These are phyloP conservation scores for Chlorella vulgaris DNA, from an alignment of 139 green algal species.

Conservation along the genomic window DNA sequence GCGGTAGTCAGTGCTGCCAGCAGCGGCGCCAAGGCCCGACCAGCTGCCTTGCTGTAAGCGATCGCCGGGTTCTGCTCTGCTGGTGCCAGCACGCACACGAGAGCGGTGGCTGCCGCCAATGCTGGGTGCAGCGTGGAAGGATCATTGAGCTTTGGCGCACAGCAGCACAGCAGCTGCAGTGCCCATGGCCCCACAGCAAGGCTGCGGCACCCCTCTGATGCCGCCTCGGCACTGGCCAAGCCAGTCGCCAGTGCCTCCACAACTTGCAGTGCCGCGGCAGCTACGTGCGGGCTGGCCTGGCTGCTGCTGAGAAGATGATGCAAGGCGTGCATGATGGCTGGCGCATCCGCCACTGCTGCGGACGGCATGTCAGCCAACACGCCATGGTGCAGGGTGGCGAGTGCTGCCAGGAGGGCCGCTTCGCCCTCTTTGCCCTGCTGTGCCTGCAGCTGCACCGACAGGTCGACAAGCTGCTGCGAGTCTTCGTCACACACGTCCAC, in stretches of 20 bases:
- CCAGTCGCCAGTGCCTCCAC: not conserved
- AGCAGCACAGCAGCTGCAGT: not conserved
- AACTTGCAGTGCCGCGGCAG: not conserved
- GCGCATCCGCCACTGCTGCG: not conserved
- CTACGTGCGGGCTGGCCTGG: not conserved
- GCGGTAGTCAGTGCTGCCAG: not conserved
- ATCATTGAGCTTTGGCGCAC: not conserved
- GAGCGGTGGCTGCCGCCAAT: not conserved
- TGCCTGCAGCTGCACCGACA: constrained; percentile 2
- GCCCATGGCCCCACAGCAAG: not conserved
- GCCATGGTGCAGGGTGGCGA: not conserved
- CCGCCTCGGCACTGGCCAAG: not conserved
- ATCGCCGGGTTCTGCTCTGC: too few relatives aligned
- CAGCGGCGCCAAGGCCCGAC: not conserved
- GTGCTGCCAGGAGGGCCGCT: not conserved
- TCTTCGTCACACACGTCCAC: not conserved
- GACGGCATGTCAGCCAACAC: constrained; percentile 4
- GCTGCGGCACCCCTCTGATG: not conserved
- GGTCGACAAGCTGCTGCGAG: not conserved
- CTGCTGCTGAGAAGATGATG: not conserved
- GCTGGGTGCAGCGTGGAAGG: not conserved
- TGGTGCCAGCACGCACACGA: not conserved
- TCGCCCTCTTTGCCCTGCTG: not conserved
- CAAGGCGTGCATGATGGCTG: not conserved
- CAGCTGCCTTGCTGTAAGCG: not conserved